Base-by-base conservation (phyloP, 768 basidiomycete genomes). In the Mycena latifolia region DNA sequence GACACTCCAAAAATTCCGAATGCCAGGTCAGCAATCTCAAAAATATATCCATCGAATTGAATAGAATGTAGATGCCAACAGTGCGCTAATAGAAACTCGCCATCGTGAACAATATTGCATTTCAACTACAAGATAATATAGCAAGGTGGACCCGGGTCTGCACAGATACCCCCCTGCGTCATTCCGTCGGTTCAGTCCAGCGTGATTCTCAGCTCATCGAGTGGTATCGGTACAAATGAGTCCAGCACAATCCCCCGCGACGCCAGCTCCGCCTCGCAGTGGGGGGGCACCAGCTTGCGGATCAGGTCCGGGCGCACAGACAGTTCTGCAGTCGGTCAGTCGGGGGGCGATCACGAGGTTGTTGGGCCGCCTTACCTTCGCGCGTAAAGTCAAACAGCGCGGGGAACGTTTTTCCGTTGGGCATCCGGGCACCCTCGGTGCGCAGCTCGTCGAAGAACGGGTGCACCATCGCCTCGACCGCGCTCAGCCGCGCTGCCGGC, bases 371-470 rank as follows among this genome's bases (percentile, higher is more conserved):
- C 94, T 81, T 71, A 96, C 96, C 95, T 83, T 98, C 97, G 69
- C 93, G 90, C 61, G 96, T 95, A 77, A 98, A 98, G 83, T 99
- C 89, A 79, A 99, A 99, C 70, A 99, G 81, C 35, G 87, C 86
- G 2, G 98, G 98, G 80, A 98, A 94, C 56, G 97, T 95, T 78
- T 95, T 96, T 67, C 98, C 96, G 71, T 96, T 98, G 10, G 96
- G 96, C 94, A 99, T 94, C 79, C 90, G 89, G 48, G 94, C 92
- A 0, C 94, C 95, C 75, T 96, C 94, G 46, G 86, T 86, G 68
- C 95, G 89, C 72, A 99, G 79, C 80, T 99, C 98, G 76, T 99
- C 96, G 78, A 99, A 99, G 91, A 99, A 96, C 28, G 93, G 90
- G 76, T 97, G 91, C 69, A 94, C 85, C 95, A 97, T 95, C 27